These are phyloP conservation scores for Coemansia asiatica DNA, from an alignment of 192 early-diverging fungal genomes.

Conservation along the genomic window DNA sequence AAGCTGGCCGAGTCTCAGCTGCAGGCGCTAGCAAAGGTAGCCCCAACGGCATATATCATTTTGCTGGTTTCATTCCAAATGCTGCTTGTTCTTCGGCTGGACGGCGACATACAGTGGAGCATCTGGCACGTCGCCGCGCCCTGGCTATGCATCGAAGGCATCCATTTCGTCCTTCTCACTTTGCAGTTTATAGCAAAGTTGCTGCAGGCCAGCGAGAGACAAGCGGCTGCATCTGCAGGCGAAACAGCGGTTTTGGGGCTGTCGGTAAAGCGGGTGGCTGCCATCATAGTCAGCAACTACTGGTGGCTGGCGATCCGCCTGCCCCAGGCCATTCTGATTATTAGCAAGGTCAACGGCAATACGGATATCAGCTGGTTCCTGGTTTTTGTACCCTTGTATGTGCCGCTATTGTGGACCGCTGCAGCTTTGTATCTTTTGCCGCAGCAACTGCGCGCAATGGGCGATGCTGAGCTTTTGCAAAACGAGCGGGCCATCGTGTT, in stretches of 20 bases:
- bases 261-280: conserved; percentile 23
- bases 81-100: conserved; percentile 69
- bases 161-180: conserved; percentile 60
- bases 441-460: conserved; percentile 51
- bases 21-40: conserved; percentile 19
- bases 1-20: conserved; percentile 17
- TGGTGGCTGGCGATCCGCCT: conserved; percentile 71
- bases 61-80: conserved; percentile 74
- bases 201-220: conserved; percentile 5
- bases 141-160: conserved; percentile 78
- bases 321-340: conserved; percentile 65
- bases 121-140: conserved; percentile 74
- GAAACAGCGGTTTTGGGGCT: neutral
- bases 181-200: conserved; percentile 17
- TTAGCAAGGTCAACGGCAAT: conserved; percentile 59
- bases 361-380: conserved; percentile 63
- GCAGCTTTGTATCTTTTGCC: conserved; percentile 50
- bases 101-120: conserved; percentile 62
- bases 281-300: conserved; percentile 55
- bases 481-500: conserved; percentile 37
- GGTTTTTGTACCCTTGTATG: conserved; percentile 69
- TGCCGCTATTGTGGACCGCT: conserved; percentile 61
- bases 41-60: conserved; percentile 54
- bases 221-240: neutral
- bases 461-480: conserved; percentile 35